Base-by-base conservation (phyloP, 352 stramenopile species). In the Globisporangium mamillatum region DNA sequence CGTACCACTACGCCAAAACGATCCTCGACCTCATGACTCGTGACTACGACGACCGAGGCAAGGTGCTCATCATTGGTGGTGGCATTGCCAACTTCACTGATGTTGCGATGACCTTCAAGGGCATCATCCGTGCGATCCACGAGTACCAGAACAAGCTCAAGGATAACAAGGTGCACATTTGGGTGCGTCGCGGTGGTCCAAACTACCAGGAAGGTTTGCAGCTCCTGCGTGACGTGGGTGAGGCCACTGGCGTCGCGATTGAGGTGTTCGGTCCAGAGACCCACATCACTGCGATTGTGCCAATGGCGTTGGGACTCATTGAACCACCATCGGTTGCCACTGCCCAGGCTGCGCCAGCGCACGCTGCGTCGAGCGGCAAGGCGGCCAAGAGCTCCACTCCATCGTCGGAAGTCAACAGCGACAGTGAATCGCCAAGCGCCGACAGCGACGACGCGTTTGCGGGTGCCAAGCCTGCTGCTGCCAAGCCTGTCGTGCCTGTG, bases 71-170 rank as follows among this genome's bases (percentile, higher is more conserved):
- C 72, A 98, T 99, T 70, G 97, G 97, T 60, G 97, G 97, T 69
- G 95, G 95, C 56, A 99, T 99, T 82, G 97, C 97, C 69, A 99
- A 99, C 81, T 99, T 99, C 78, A 99, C 97, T 46, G 97, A 99
- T 74, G 94, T 99, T 9, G 96, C 97, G 14, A 88, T 97, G 74
- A 99, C 97, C 12, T 99, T 99, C 78, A 98, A 97, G 75, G 97
- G 97, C 54, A 98, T 99, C 69, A 98, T 99, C 64, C 95, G 93
- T 38, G 97, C 96, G 27, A 92, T 99, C 44, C 83, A 89, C 53
- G 86, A 97, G 72, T 98, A 93, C 79, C 83, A 96, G 74, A 83
- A 97, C 68, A 93, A 98, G 75, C 75, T 98, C 27, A 92, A 92
- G 75, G 80, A 95, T 48, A 80, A 92, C 75, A 94, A 96, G 69